Conservation (phyloP, 768 basidiomycete genomes). For the Collybia nuda region DNA sequence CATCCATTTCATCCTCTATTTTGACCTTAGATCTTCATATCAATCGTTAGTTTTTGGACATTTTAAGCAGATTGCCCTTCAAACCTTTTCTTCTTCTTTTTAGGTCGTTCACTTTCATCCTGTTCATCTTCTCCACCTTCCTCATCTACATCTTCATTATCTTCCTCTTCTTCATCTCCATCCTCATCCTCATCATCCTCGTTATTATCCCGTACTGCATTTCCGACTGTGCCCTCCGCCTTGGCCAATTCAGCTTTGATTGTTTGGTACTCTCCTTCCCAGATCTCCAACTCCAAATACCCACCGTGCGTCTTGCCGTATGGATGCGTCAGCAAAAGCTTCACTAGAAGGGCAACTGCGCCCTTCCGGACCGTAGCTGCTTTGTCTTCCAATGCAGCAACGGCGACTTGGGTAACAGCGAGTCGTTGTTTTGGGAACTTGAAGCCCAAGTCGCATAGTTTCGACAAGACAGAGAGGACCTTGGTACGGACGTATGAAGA, state of each 20-base stretch:
- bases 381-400: constrained; percentile 86
- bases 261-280: constrained; percentile 69
- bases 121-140: constrained; percentile 17
- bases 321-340: constrained; percentile 84
- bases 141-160: constrained; percentile 17
- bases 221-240: constrained; percentile 67
- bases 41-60: neutral
- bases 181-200: constrained; percentile 32
- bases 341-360: constrained; percentile 72
- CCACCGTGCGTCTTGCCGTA: constrained; percentile 87
- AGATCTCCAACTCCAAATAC: constrained; percentile 65
- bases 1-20: constrained; percentile 54
- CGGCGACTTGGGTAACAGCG: constrained; percentile 71
- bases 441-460: constrained; percentile 69
- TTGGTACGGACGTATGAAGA: constrained; percentile 92
- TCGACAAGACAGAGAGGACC: constrained; percentile 73
- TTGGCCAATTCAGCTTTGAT: constrained; percentile 65
- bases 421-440: constrained; percentile 90
- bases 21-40: constrained; percentile 23
- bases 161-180: constrained; percentile 21
- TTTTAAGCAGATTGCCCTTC: neutral
- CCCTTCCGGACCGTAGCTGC: constrained; percentile 83
- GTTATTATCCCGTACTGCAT: constrained; percentile 50
- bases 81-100: constrained; percentile 35
- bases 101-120: constrained; percentile 1